Base-by-base conservation (phyloP, 2,329 filamentous ascomycete genomes). In the Arthroderma sp. region DNA sequence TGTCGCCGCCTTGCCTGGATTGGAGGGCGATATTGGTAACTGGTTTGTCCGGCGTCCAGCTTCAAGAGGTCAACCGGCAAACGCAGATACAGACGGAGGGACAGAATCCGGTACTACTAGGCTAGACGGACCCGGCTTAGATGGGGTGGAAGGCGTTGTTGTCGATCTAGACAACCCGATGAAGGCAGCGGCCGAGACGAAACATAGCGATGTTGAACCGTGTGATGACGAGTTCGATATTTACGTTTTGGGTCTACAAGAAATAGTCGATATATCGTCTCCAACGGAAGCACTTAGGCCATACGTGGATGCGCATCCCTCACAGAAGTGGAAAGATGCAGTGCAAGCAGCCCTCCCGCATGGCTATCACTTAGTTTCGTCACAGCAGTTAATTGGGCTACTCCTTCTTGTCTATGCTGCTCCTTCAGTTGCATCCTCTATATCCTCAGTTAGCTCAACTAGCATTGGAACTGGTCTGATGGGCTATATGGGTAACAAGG, bases 401-500 rank as follows among this genome's bases (percentile, higher is more conserved):
- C 69, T 94, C 36, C 69, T 95, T 2, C 70, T 96, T 29, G 74
- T 95, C 28, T 96, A 91, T 58, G 88, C 86, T 2, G 85, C 88
- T 0, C 80, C 87, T 0, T 74, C 79, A 6, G 71, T 96, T 36
- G 77, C 77, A 1, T 72, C 80, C 0, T 83, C 81, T 2, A 76
- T 96, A 54, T 84, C 79, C 49, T 84, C 85, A 40, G 78, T 94
- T 53, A 93, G 85, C 62, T 87, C 82, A 1, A 80, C 80, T 4
- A 82, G 78, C 46, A 81, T 96, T 5, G 89, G 88, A 0, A 98
- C 91, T 0, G 91, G 91, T 0, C 63, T 96, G 37, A 77, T 93
- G 63, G 89, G 89, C 0, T 94, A 94, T 57, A 81, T 95, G 69
- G 91, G 91, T 6, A 98, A 98, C 62, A 98, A 98, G 61, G 91